Conservation (phyloP, 1,284 basidiomycete species). For the Pulveroboletus sp. region DNA sequence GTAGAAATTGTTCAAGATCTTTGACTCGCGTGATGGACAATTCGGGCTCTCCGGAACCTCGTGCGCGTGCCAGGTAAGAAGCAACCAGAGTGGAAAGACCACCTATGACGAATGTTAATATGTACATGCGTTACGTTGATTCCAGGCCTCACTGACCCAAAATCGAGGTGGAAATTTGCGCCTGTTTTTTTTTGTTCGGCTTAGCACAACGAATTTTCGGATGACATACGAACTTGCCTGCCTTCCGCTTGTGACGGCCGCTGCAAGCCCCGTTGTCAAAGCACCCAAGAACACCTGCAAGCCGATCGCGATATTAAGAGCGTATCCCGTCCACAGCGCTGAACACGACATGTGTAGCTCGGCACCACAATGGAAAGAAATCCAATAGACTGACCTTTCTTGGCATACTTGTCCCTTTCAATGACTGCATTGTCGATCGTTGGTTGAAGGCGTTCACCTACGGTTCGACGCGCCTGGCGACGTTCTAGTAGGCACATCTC, state of each 20-base stretch:
- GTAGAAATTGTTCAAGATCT: constrained; percentile 64
- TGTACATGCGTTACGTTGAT: not conserved
- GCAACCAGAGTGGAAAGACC: constrained; percentile 65
- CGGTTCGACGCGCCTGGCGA: constrained; percentile 33
- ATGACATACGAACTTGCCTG: constrained; percentile 32
- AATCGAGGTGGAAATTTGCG: constrained; percentile 27
- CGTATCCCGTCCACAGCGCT: constrained; percentile 51
- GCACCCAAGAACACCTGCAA: constrained; percentile 65
- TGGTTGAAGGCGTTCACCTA: constrained; percentile 47
- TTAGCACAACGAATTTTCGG: not conserved
- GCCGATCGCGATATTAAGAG: constrained; percentile 56
- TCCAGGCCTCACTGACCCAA: constrained; percentile 23
- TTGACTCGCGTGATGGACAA: constrained; percentile 50
- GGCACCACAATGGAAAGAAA: constrained; percentile 1
- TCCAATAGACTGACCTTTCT: constrained; percentile 33
- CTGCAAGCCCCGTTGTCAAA: constrained; percentile 65
- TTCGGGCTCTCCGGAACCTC: constrained; percentile 70
- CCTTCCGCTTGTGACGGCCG: constrained; percentile 42
- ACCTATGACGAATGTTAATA: constrained; percentile 39
- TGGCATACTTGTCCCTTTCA: constrained; percentile 44
- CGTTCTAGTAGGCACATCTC: not conserved
- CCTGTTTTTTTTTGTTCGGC: constrained; percentile 13
- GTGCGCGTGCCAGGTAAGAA: constrained; percentile 66
- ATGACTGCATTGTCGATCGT: constrained; percentile 44
- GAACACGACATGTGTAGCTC: not conserved